phyloP scores from a whole-genome alignment of 148 eudicot species.

The Suaeda aralocaspica region DNA sequence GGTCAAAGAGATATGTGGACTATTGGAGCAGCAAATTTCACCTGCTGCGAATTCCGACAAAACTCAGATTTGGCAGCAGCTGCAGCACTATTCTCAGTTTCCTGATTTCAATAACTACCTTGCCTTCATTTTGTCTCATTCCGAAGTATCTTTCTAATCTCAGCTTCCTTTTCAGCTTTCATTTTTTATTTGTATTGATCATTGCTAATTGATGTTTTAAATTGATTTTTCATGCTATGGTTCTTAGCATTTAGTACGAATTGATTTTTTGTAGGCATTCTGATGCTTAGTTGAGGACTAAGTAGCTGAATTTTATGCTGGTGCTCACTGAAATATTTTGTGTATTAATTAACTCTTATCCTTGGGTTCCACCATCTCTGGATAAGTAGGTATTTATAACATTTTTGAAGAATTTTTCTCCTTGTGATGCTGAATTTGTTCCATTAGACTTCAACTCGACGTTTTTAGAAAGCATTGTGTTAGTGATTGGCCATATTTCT shows the following conservation, averaged over 20 bases:
- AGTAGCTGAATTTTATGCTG: too few relatives aligned
- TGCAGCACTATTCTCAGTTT: slow-evolving; percentile 79
- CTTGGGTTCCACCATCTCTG: too few relatives aligned
- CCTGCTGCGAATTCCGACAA: slow-evolving; percentile 59
- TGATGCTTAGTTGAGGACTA: slow-evolving; percentile 9
- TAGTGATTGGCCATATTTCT: too few relatives aligned
- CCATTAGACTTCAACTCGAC: too few relatives aligned
- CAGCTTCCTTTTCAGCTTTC: slow-evolving; percentile 1
- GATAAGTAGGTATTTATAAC: too few relatives aligned
- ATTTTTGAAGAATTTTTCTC: too few relatives aligned
- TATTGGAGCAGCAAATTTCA: slow-evolving; percentile 84
- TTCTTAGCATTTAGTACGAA: not conserved
- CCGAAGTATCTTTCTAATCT: slow-evolving; percentile 43
- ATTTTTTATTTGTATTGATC: not conserved
- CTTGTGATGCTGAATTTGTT: too few relatives aligned
- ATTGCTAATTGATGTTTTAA: not conserved
- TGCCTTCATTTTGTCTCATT: slow-evolving; percentile 74
- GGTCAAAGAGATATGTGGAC: slow-evolving; percentile 69
- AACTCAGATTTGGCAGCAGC: slow-evolving; percentile 77
- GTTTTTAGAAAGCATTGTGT: too few relatives aligned
- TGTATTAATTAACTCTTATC: too few relatives aligned
- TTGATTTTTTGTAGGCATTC: not conserved
- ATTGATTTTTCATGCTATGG: not conserved
- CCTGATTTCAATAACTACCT: slow-evolving; percentile 97
- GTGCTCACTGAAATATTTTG: too few relatives aligned